Evolutionary conservation across 1,284 basidiomycete genomes (phyloP), one percentile per base, ranked within the genome.

Genomic region (Cystobasidiaceae sp.): DNA sequence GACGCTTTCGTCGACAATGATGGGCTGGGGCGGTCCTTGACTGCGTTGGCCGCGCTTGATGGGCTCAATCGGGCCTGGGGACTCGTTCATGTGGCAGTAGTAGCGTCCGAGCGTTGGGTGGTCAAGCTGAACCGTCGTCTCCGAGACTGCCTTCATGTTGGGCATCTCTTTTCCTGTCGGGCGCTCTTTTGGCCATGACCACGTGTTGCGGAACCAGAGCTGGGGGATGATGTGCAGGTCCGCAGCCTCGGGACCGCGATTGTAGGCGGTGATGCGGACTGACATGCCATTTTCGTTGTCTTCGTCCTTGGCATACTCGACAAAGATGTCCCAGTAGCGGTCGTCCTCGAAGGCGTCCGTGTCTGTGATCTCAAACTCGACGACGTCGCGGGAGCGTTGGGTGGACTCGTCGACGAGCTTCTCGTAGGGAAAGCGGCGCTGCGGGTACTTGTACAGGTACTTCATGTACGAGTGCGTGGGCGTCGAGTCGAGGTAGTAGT

Each of bases 381-480:
- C 80, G 21, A 92, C 92, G 69, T 96, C 86, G 41, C 94, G 84
- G 71, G 85, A 84, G 51, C 94, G 83, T 73, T 87, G 84, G 71
- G 84, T 80, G 74, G 88, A 93, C 80, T 97, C 93, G 56, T 82
- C 80, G 15, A 93, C 88, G 58, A 98, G 84, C 71, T 96, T 84
- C 75, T 97, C 91, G 79, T 98, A 98, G 0, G 94, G 94, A 78
- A 84, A 98, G 48, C 83, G 81, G 70, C 85, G 81, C 78, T 98
- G 94, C 15, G 94, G 93, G 74, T 97, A 97, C 78, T 97, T 97
- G 85, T 97, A 97, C 67, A 97, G 80, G 78, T 89, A 94, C 79
- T 97, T 98, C 94, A 97, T 97, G 83, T 97, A 98, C 32, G 91
- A 94, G 77, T 98, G 94, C 0, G 93, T 97, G 21, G 94, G 94